phyloP scores from a whole-genome alignment of 2,329 filamentous ascomycete genomes.

The Colletotrichum higginsianum region DNA sequence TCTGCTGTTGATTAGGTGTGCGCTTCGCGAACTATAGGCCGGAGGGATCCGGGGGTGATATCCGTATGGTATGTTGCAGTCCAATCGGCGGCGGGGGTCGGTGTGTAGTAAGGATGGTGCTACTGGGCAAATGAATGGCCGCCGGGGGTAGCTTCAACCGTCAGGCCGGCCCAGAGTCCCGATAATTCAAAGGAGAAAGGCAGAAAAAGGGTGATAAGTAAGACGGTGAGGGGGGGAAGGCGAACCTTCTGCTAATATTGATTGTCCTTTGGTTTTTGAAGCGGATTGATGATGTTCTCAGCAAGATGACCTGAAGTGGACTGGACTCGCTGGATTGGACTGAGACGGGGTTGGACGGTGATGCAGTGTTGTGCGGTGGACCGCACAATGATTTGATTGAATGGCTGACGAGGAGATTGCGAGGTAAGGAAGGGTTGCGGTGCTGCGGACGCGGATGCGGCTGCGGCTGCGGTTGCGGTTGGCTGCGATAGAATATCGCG shows the following conservation, averaged over 20 bases:
- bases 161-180: not conserved
- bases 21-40: not conserved
- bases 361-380: not conserved
- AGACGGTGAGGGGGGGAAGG: too few species aligned
- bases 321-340: too few species aligned
- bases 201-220: too few species aligned
- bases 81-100: not conserved
- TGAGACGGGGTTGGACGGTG: too few species aligned
- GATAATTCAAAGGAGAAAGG: not conserved
- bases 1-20: not conserved
- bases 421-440: too few species aligned
- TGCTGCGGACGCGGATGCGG: not conserved
- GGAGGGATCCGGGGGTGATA: too few species aligned
- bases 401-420: not conserved
- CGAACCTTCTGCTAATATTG: too few species aligned
- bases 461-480: slow-evolving; percentile 2
- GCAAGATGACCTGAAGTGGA: not conserved
- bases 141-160: not conserved
- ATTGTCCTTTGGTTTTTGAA: not conserved
- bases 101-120: not conserved
- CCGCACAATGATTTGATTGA: not conserved
- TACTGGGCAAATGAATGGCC: slow-evolving; percentile 1
- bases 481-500: slow-evolving; percentile 31
- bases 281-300: not conserved
- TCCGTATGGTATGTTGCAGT: not conserved